Evolutionary conservation across 2,329 filamentous ascomycete species (phyloP), one percentile per base, ranked within the genome.

Genomic region (Pyricularia pennisetigena): DNA sequence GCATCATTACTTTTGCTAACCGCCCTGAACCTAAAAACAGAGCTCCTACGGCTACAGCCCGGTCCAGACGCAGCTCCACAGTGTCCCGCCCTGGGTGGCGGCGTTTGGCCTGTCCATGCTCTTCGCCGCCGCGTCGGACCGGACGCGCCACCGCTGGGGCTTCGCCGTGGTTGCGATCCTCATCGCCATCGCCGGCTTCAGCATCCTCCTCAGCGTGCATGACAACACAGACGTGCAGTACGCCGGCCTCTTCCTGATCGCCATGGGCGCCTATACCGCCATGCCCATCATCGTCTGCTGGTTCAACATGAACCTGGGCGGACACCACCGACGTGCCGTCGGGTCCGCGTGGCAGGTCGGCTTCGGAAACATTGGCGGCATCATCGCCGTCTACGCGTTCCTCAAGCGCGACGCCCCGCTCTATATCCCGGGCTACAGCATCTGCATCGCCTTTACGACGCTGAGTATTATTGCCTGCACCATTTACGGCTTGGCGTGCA

Each of bases 261-360:
- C 91, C 1, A 88, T 88, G 80, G 92, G 92, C 66, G 85, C 86
- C 0, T 97, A 96, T 78, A 88, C 88, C 0, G 92, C 93, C n/a
- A 94, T 97, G 90, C 93, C 94, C 0, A 88, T 97, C 32, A 87
- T 93, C 62, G 86, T 93, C 8, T 93, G 90, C 76, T 94, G 91
- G 90, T 93, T 90, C 77, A 90, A 89, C 72, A 92, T 93, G 86
- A 94, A 93, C 73, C 80, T 93, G 1, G 87, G 87, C 2, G 90
- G 90, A 0, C 91, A 93, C 75, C 88, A 88, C 69, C 84, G 90
- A 3, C 83, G 90, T 62, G 83, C 88, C 9, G 85, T 93, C 20
- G 90, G 90, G 14, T 86, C 86, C 9, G 91, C 89, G 0, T 93
- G 89, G 89, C 90, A 93, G 76, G 82, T 94, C 62, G 89, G 89